Base-by-base conservation (phyloP, 768 basidiomycete genomes). In the Pulveroboletus sp. region DNA sequence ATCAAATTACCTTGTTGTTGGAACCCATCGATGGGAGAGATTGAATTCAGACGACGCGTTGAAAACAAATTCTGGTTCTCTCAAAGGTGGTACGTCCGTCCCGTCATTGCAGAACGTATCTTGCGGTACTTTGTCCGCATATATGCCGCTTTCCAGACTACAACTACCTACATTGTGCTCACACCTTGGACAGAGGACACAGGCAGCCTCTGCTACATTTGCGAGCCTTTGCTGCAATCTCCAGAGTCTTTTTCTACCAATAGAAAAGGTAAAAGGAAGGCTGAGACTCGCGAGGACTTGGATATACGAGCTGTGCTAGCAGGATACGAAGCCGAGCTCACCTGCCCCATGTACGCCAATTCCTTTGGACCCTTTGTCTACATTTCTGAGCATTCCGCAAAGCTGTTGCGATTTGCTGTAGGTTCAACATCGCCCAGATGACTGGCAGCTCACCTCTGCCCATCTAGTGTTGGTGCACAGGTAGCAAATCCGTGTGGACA, bases 321-420 rank as follows among this genome's bases (percentile, higher is more conserved):
- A 4, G 70, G 55, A n/a, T 78, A 81, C 40, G 85, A 84, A 60
- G 75, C 80, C 37, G 85, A 87, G 56, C 64, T 88, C 40, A 79
- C 70, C 14, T 90, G 87, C 64, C 79, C 87, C 1, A 85, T 90
- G 87, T 88, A 63, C 40, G 85, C 74, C 40, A 27, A 13, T 44
- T n/a, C 4, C 37, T 44, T 27, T 12, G 17, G 6, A 37, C 39
- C 25, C 12, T n/a, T 9, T 25, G 9, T 51, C 12, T 12, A 1
- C 33, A 33, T 31, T 12, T 31, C 43, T 52, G 40, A 59, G 13
- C 12, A 19, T 17, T n/a, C 21, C 13, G 21, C 40, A 84, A 34
- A 89, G 87, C 62, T 90, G 87, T 52, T 85, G 71, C 65, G 86
- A 89, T 59, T 68, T 87, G 25, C 72, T 87, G 87, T 85, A 63